phyloP scores from a whole-genome alignment of 805 yeast species.

The Cyberlindnera maclurae region DNA sequence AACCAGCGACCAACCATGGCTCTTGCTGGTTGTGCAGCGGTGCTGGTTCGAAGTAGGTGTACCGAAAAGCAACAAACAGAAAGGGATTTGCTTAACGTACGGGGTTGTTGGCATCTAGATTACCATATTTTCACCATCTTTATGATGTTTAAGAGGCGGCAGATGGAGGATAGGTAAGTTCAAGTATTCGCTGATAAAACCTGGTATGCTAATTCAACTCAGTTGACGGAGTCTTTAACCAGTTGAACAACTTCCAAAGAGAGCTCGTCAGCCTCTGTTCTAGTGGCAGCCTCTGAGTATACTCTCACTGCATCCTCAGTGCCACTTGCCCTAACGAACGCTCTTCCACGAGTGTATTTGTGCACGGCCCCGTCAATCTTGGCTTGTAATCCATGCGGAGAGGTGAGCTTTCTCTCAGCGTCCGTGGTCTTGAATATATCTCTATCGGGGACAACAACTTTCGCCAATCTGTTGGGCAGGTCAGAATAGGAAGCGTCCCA shows the following conservation, averaged over 20 bases:
- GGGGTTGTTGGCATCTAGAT: too few relatives aligned
- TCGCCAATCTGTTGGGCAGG: slow-evolving; percentile 78
- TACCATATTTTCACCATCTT: too few relatives aligned
- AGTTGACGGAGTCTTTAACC: slow-evolving; percentile 22
- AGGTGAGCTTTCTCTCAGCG: slow-evolving; percentile 76
- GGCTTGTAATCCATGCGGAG: slow-evolving; percentile 72
- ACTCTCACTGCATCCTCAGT: slow-evolving; percentile 97
- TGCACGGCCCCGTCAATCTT: slow-evolving; percentile 61
- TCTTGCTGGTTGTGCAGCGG: slow-evolving; percentile 6
- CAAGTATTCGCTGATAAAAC: neutral
- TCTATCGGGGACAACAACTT: slow-evolving; percentile 80
- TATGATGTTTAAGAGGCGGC: too few relatives aligned
- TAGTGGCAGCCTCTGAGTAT: slow-evolving; percentile 77
- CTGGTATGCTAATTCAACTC: neutral
- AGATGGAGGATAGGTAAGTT: too few relatives aligned
- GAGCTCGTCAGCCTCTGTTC: slow-evolving; percentile 40
- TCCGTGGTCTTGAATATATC: slow-evolving; percentile 73
- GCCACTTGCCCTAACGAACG: slow-evolving; percentile 95
- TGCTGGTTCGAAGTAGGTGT: slow-evolving; percentile 7
- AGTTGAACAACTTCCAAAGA: slow-evolving; percentile 33
- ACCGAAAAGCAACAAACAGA: slow-evolving; percentile 1
- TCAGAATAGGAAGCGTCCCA: slow-evolving; percentile 81
- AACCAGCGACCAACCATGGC: too few relatives aligned
- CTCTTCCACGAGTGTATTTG: slow-evolving; percentile 56
- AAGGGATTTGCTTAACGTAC: too few relatives aligned